Base-by-base conservation (phyloP, 306 rosid species). In the Lotus japonicus region DNA sequence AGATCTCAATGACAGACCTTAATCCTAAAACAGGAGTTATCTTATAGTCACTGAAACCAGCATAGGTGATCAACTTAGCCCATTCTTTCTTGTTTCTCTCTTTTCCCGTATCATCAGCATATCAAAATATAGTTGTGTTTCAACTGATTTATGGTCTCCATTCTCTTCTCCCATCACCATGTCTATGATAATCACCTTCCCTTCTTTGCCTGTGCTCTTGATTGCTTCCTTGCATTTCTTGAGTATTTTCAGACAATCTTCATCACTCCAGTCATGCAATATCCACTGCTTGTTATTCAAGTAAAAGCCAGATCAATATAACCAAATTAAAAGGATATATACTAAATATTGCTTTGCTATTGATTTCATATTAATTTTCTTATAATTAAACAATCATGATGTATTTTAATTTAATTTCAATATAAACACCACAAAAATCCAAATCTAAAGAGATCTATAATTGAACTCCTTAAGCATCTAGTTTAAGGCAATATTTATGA, bases 191-290 rank as follows among this genome's bases (percentile, higher is more conserved):
- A 71, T 49, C 7, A 71, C 68, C 5, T 71, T 59, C 2, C 68
- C 68, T 58, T 48, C 13, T 71, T 58, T 59, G 31, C 60, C 76
- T n/a, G 36, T 48, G 26, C 43, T 71, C 10, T 17, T 7, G 5
- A 70, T 44, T 33, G 68, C 56, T 23, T 71, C 68, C 44, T 49
- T 72, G 11, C 77, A 72, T 0, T 60, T 71, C n/a, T 50, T 38
- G 1, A 71, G 6, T 60, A 60, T 59, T 2, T 50, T 13, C 8
- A 71, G 1, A 38, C 76, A 71, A 14, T 71, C 33, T 2, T 71
- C 33, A 1, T 71, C 59, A 8, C 48, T 46, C 52, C 60, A 71
- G 7, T 71, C 68, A 48, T 58, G 76, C 16, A 71, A 18, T 46
- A 71, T 71, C 67, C 23, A 58, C 68, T 71, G 5, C 31, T 45